These are phyloP conservation scores for Coemansia sp. DNA, from an alignment of 192 early-diverging fungal species.

Conservation along the genomic window DNA sequence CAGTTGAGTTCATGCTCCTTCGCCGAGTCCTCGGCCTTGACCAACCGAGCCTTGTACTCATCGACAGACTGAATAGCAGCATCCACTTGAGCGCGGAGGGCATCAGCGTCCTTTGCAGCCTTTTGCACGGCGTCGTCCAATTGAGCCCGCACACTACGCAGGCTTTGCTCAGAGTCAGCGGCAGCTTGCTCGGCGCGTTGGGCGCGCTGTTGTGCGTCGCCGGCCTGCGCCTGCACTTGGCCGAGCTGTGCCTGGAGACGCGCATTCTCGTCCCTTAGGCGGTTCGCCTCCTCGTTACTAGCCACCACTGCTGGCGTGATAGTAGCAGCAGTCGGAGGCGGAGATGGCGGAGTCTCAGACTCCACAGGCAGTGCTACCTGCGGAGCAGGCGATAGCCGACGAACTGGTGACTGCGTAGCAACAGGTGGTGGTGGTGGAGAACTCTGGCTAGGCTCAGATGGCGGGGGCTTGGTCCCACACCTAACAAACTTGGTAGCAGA, in stretches of 20 bases:
- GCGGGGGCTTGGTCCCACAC: background rate
- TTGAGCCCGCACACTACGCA: slow-evolving; percentile 10
- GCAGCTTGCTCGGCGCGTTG: slow-evolving; percentile 17
- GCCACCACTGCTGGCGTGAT: slow-evolving; percentile 5
- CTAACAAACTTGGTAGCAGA: background rate
- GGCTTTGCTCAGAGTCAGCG: slow-evolving; percentile 11
- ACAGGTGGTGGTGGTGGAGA: background rate
- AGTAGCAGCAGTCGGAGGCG: slow-evolving; percentile 10
- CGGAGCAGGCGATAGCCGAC: background rate
- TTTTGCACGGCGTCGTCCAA: slow-evolving; percentile 17
- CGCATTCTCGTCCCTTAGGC: slow-evolving; percentile 68
- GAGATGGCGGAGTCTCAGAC: background rate
- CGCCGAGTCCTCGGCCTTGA: slow-evolving; percentile 13
- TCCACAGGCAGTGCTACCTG: background rate
- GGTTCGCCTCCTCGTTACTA: slow-evolving; percentile 72
- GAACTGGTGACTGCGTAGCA: slow-evolving; percentile 4
- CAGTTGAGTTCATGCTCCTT: slow-evolving; percentile 14
- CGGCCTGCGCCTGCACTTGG: slow-evolving; percentile 18
- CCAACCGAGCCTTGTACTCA: slow-evolving; percentile 22
- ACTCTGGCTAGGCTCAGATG: background rate
- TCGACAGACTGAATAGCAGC: slow-evolving; percentile 14
- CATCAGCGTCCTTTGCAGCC: slow-evolving; percentile 18
- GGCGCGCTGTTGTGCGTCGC: slow-evolving; percentile 18
- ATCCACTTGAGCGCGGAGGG: slow-evolving; percentile 21
- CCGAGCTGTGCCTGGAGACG: slow-evolving; percentile 40